Percentiles rank a stretch among this genome's conserved stretches.
Conservation (phyloP, 192 early-diverging fungal species). For the Coemansia sp. region DNA sequence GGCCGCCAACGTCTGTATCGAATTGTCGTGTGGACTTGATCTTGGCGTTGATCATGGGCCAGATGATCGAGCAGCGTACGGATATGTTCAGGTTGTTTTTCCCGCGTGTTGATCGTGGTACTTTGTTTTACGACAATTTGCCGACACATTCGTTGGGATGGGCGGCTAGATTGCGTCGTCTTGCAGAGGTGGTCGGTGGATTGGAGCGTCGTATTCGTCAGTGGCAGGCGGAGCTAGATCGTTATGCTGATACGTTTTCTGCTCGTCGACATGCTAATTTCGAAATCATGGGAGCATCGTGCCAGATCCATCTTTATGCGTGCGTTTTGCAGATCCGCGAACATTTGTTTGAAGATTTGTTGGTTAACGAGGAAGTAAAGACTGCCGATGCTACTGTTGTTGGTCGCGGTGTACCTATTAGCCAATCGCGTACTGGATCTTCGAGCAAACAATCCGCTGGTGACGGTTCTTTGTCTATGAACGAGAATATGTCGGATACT, state of each 20-base stretch:
- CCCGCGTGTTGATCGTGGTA: slow-evolving; percentile 51
- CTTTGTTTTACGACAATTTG: slow-evolving; percentile 52
- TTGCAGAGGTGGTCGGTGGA: slow-evolving; percentile 20
- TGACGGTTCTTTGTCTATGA: no score
- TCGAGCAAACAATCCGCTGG: background rate
- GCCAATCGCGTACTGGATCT: background rate
- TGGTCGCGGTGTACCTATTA: background rate
- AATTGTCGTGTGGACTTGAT: slow-evolving; percentile 47
- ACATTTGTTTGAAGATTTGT: slow-evolving; percentile 47
- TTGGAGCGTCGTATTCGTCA: slow-evolving; percentile 47
- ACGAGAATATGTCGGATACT: no score
- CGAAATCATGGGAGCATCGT: slow-evolving; percentile 47
- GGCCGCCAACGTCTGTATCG: slow-evolving; percentile 18
- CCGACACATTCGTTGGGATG: slow-evolving; percentile 46
- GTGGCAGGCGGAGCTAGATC: slow-evolving; percentile 47
- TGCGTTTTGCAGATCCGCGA: slow-evolving; percentile 52
- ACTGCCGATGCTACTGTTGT: background rate
- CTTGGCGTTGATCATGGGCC: slow-evolving; percentile 49
- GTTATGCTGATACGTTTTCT: slow-evolving; percentile 44
- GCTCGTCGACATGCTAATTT: slow-evolving; percentile 53
- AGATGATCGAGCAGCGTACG: slow-evolving; percentile 49
- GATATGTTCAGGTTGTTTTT: slow-evolving; percentile 54
- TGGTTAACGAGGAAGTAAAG: slow-evolving; percentile 18
- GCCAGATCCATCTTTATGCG: slow-evolving; percentile 46
- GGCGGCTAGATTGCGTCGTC: slow-evolving; percentile 18